Base-by-base conservation (phyloP, 108 stramenopile genomes). In the Skeletonema potamos region DNA sequence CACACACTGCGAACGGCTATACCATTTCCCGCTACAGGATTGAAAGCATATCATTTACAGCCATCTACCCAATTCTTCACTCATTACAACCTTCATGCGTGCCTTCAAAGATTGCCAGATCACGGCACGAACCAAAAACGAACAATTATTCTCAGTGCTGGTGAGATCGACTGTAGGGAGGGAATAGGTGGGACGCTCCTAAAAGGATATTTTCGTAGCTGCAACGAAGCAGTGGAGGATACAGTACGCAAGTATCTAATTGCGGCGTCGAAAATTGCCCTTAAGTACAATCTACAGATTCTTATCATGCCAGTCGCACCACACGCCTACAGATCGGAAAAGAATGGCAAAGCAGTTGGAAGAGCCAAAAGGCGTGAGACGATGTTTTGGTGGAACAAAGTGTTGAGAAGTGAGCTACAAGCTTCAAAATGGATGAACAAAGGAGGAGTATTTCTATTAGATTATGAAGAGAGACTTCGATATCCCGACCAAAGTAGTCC, bases 161-260 rank as follows among this genome's bases (percentile, higher is more conserved):
- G 87, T 26, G 87, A 87, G 58, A 87, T 87, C 8, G 87, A 87
- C 58, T 85, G 84, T 51, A 68, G 86, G 4, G 86, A 87, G 66
- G 86, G 86, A 3, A 75, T 87, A 22, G 86, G 86, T 46, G 86
- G 86, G 30, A 33, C 72, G 15, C 43, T 70, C 3, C 36, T 87
- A 32, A 62, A 82, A 48, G 80, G 82, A 9, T 84, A 87, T 27
- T 58, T 69, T 22, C 24, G 64, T 26, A 46, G 62, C 34, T 79
- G 77, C 27, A 48, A 74, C 63, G 77, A 82, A 44, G 73, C 82
- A 37, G 72, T 87, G 2, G 62, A 44, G 20, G 62, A 67, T 12
- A 85, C 84, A 5, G 84, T 84, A 1, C 32, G 36, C 17, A 66
- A 83, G 28, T 86, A 79, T 62, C 78, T 87, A 3, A 7, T 30